Percentiles rank a stretch among this genome's conserved stretches.
These are phyloP conservation scores for Pseudovirgaria hyperparasitica DNA, from an alignment of 2,329 filamentous ascomycete species.

Conservation along the genomic window DNA sequence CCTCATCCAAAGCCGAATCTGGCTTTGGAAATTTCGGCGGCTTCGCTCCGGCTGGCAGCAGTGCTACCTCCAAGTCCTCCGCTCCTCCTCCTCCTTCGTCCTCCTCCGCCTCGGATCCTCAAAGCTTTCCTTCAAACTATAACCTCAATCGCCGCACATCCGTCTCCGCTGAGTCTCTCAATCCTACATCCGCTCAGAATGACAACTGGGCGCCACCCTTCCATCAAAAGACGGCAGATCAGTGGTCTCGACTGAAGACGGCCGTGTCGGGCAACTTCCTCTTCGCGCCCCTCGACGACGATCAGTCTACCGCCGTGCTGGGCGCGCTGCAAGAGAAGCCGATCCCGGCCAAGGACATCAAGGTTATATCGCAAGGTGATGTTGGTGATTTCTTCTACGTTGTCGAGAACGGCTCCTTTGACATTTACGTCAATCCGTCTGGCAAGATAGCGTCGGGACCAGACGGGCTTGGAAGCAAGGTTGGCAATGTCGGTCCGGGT, in stretches of 20 bases:
- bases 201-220: slow-evolving; percentile 85
- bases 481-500: slow-evolving; percentile 70
- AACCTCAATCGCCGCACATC: slow-evolving; percentile 89
- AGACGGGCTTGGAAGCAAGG: slow-evolving; percentile 71
- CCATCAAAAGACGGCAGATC: slow-evolving; percentile 72
- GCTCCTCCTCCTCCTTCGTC: slow-evolving; percentile 29
- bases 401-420: slow-evolving; percentile 80
- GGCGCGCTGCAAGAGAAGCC: slow-evolving; percentile 89
- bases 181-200: slow-evolving; percentile 69
- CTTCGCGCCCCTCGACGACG: slow-evolving; percentile 88
- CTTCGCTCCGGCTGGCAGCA: slow-evolving; percentile 19
- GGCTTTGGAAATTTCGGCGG: slow-evolving; percentile 23
- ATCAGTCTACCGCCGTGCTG: slow-evolving; percentile 76
- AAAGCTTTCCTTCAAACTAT: slow-evolving; percentile 81
- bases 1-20: slow-evolving; percentile 27
- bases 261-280: slow-evolving; percentile 86
- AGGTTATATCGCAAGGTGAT: slow-evolving; percentile 93
- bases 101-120: slow-evolving; percentile 40
- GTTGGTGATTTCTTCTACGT: slow-evolving; percentile 97
- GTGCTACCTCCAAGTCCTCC: slow-evolving; percentile 12
- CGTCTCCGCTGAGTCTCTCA: slow-evolving; percentile 91
- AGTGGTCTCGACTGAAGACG: slow-evolving; percentile 62
- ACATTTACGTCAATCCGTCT: slow-evolving; percentile 73
- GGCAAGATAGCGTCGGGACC: slow-evolving; percentile 68
- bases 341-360: slow-evolving; percentile 77